Evolutionary conservation across 257 asterid genomes (phyloP).

Genomic region (Solanum dulcamara): DNA sequence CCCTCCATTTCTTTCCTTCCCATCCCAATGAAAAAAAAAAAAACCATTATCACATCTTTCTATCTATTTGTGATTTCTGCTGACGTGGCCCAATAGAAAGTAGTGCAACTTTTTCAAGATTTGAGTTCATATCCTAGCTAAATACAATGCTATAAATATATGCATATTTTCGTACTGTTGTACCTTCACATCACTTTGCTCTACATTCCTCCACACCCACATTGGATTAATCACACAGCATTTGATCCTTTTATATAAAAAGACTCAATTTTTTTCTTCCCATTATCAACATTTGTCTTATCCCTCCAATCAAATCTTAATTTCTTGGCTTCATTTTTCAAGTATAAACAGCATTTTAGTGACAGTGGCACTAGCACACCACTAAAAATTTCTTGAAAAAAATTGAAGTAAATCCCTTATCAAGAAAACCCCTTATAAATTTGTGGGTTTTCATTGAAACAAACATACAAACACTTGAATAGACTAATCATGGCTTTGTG

Average conservation of each 20-base stretch:
- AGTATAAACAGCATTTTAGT: neutral
- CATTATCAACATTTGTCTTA: neutral
- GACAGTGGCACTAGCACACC: neutral
- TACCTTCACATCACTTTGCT: neutral
- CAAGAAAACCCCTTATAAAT: neutral
- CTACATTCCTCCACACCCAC: neutral
- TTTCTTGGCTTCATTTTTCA: neutral
- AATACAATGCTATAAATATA: neutral
- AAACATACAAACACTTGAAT: neutral
- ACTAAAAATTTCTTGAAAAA: neutral
- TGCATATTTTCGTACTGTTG: neutral
- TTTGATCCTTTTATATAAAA: neutral
- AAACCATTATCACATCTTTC: constrained; percentile 30
- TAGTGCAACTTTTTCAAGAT: neutral
- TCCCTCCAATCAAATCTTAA: neutral
- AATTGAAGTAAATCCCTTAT: neutral
- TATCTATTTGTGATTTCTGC: constrained; percentile 46
- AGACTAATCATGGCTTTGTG: constrained; percentile 45
- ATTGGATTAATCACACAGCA: neutral
- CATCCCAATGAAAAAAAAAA: neutral
- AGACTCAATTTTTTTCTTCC: neutral
- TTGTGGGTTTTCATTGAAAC: constrained; percentile 3
- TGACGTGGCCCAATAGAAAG: constrained; percentile 46
- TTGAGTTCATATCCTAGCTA: neutral
- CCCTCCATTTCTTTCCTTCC: neutral